Percentiles rank a stretch among this genome's conserved stretches.
Evolutionary conservation across 179 eudicot species (phyloP).

Genomic region (Kewa caespitosa): DNA sequence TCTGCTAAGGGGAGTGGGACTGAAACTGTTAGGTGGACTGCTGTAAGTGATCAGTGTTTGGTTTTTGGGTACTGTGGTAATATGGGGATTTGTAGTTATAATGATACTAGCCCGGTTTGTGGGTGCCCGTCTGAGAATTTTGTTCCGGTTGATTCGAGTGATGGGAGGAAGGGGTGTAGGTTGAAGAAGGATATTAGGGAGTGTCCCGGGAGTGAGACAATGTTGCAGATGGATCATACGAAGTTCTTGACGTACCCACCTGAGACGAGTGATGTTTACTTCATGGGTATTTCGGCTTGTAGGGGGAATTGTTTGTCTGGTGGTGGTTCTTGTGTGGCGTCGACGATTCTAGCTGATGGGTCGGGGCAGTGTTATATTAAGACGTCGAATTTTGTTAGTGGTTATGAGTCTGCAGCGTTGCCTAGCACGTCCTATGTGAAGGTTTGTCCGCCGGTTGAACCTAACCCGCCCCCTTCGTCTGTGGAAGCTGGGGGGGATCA

Average conservation of each 20-base stretch:
- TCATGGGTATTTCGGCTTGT: slow-evolving; percentile 50
- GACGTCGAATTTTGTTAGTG: slow-evolving; percentile 50
- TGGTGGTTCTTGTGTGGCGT: slow-evolving; percentile 55
- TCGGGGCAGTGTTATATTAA: slow-evolving; percentile 61
- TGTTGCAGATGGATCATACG: slow-evolving; percentile 64
- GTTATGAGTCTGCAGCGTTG: slow-evolving; percentile 65
- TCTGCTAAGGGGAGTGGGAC: slow-evolving; percentile 41
- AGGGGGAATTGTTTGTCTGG: slow-evolving; percentile 54
- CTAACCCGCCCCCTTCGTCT: slow-evolving; percentile 44
- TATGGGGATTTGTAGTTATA: slow-evolving; percentile 82
- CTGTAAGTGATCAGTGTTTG: slow-evolving; percentile 71
- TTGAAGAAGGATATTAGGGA: slow-evolving; percentile 54
- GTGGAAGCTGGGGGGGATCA: not conserved
- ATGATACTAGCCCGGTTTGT: slow-evolving; percentile 61
- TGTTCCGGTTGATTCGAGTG: slow-evolving; percentile 45
- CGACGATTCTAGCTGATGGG: slow-evolving; percentile 70
- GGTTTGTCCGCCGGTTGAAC: slow-evolving; percentile 55
- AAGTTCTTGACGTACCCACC: slow-evolving; percentile 67
- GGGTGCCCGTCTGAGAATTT: slow-evolving; percentile 82
- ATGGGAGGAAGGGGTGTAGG: slow-evolving; percentile 62
- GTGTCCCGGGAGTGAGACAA: slow-evolving; percentile 49
- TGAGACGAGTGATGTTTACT: slow-evolving; percentile 44
- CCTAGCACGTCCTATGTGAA: slow-evolving; percentile 84
- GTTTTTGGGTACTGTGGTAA: slow-evolving; percentile 90
- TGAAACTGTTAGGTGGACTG: slow-evolving; percentile 53